Conservation (phyloP, 2,329 filamentous ascomycete species). For the Stemphylium beticola region DNA sequence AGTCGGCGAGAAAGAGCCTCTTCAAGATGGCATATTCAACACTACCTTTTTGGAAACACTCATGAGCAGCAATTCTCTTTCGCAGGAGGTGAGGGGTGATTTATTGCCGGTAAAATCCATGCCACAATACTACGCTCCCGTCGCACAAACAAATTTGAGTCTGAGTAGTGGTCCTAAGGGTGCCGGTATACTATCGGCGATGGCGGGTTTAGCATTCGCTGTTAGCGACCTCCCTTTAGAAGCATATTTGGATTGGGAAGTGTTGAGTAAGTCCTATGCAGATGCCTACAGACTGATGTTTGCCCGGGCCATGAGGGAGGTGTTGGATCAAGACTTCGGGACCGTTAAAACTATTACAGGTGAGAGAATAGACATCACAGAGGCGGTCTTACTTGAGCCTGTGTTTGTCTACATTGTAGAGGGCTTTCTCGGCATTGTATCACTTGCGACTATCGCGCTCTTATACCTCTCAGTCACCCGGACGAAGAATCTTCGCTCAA, state of each 20-base stretch:
- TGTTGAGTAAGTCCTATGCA: constrained; percentile 46
- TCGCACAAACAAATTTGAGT: constrained; percentile 15
- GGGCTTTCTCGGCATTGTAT: constrained; percentile 38
- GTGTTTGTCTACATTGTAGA: constrained; percentile 49
- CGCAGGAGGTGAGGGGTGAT: constrained; percentile 7
- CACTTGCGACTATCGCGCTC: constrained; percentile 28
- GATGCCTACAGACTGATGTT: constrained; percentile 54
- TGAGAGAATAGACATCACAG: constrained; percentile 20
- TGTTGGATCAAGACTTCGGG: constrained; percentile 25
- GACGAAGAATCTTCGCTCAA: constrained; percentile 26
- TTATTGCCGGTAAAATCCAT: constrained; percentile 7
- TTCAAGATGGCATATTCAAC: constrained; percentile 46
- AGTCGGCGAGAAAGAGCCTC: constrained; percentile 24
- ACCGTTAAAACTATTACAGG: constrained; percentile 19
- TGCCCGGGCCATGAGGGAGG: constrained; percentile 42
- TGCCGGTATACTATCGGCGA: constrained; percentile 14
- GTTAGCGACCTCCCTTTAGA: constrained; percentile 29
- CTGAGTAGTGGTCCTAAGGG: background rate
- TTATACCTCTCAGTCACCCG: constrained; percentile 30
- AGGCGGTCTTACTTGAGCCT: constrained; percentile 48
- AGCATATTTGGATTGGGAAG: constrained; percentile 44
- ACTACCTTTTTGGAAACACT: constrained; percentile 47
- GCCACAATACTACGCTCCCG: constrained; percentile 17
- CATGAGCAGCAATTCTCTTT: constrained; percentile 10
- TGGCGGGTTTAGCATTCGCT: constrained; percentile 51